Conservation (phyloP, 192 early-diverging fungal species). For the Mortierella alpina region DNA sequence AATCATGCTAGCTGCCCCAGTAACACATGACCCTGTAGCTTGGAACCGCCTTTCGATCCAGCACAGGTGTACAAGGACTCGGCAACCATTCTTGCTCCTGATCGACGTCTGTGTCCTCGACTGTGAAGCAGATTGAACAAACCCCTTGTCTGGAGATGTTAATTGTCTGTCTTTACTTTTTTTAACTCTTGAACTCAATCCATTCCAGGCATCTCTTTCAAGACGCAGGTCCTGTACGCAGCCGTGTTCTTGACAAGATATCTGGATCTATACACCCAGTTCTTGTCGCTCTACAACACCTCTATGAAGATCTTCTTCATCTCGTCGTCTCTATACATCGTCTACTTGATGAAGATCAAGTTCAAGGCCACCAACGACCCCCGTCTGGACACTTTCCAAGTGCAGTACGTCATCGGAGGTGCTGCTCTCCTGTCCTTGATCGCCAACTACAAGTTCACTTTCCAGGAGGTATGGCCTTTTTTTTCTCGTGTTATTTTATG, state of each 20-base stretch:
- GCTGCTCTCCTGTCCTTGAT: slow-evolving; percentile 77
- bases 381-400: slow-evolving; percentile 88
- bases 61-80: no score
- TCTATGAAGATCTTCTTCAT: slow-evolving; percentile 98
- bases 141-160: no score
- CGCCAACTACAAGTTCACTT: slow-evolving; percentile 76
- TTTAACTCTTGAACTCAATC: background rate
- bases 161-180: background rate
- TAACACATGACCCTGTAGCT: background rate
- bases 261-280: slow-evolving; percentile 84
- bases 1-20: background rate
- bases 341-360: slow-evolving; percentile 88
- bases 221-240: slow-evolving; percentile 93
- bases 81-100: no score
- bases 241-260: slow-evolving; percentile 95
- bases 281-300: slow-evolving; percentile 90
- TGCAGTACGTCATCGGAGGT: slow-evolving; percentile 86
- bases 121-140: no score
- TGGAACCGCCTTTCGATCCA: background rate
- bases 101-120: no score
- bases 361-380: slow-evolving; percentile 95
- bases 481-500: background rate
- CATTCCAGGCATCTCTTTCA: slow-evolving; percentile 92
- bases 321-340: slow-evolving; percentile 83
- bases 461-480: slow-evolving; percentile 70